phyloP scores from a whole-genome alignment of 2,329 filamentous ascomycete genomes.

The Colletotrichum abscissum region DNA sequence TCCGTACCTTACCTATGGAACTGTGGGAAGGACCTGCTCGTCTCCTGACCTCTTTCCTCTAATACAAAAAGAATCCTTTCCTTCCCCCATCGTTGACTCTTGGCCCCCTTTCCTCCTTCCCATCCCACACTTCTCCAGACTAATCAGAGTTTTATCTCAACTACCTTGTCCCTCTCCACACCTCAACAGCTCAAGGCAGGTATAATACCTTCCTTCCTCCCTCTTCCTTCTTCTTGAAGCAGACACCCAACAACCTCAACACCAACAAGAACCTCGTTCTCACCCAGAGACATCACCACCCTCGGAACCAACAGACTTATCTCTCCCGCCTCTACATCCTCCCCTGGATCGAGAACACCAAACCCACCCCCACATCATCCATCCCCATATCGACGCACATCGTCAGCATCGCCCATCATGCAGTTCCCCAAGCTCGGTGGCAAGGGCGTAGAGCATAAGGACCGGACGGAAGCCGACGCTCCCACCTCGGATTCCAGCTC shows the following conservation, averaged over 20 bases:
- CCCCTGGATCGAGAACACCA: not conserved
- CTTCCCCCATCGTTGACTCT: not conserved
- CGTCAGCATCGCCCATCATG: constrained; percentile 24
- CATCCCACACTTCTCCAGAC: constrained; percentile 5
- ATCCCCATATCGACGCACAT: not conserved
- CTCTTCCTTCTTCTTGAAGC: not conserved
- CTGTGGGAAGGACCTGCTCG: not conserved
- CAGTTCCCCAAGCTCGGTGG: constrained; percentile 32
- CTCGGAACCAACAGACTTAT: not conserved
- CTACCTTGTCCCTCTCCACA: not conserved
- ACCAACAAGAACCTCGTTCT: not conserved
- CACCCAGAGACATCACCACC: not conserved
- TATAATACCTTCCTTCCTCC: not conserved
- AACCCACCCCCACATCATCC: not conserved
- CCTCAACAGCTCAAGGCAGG: not conserved
- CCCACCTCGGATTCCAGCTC: constrained; percentile 7
- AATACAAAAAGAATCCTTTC: constrained; percentile 13
- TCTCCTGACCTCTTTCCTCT: not conserved
- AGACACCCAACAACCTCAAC: not conserved
- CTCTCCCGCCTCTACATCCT: not conserved
- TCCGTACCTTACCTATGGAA: not conserved
- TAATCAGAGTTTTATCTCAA: constrained; percentile 28
- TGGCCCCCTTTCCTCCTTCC: not conserved
- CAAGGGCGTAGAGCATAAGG: constrained; percentile 31
- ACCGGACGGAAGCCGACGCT: constrained; percentile 8